Conservation (phyloP, 805 yeast genomes). For the Danielozyma ontarioensis region DNA sequence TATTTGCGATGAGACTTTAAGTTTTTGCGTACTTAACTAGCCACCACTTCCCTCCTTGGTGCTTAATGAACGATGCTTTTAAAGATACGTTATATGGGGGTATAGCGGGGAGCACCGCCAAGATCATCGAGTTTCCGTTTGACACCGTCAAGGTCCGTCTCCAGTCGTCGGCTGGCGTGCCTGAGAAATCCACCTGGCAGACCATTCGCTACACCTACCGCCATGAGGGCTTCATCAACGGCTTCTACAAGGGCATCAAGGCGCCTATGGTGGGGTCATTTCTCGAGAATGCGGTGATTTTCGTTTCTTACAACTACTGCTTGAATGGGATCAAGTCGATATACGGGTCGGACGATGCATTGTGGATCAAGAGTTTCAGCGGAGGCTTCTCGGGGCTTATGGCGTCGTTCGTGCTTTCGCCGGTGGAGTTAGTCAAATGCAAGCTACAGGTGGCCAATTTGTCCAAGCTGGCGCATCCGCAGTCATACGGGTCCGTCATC, state of each 20-base stretch:
- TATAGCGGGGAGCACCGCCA: slow-evolving; percentile 77
- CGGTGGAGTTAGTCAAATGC: slow-evolving; percentile 89
- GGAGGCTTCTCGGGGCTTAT: slow-evolving; percentile 83
- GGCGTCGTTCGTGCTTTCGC: slow-evolving; percentile 81
- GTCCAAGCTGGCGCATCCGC: slow-evolving; percentile 12
- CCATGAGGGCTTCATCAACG: slow-evolving; percentile 64
- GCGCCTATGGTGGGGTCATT: slow-evolving; percentile 89
- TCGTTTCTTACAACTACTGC: slow-evolving; percentile 52
- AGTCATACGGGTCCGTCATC: slow-evolving; percentile 29
- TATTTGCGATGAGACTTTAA: too few relatives aligned
- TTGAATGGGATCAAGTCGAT: slow-evolving; percentile 26
- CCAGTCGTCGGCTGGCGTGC: slow-evolving; percentile 45
- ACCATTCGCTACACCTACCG: slow-evolving; percentile 58
- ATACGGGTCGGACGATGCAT: slow-evolving; percentile 9
- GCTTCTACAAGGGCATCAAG: slow-evolving; percentile 74
- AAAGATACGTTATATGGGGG: slow-evolving; percentile 48
- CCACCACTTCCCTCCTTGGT: too few relatives aligned
- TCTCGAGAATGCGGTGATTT: slow-evolving; percentile 79
- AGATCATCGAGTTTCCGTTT: slow-evolving; percentile 83
- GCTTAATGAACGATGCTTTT: slow-evolving; percentile 14
- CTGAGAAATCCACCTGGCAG: slow-evolving; percentile 50
- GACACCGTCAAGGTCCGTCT: slow-evolving; percentile 89
- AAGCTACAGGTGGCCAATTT: slow-evolving; percentile 64
- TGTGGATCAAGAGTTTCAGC: slow-evolving; percentile 48
- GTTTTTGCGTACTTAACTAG: too few relatives aligned